These are phyloP conservation scores for Pelargonium cotyledonis DNA, from an alignment of 441 rosid genomes.

Conservation along the genomic window DNA sequence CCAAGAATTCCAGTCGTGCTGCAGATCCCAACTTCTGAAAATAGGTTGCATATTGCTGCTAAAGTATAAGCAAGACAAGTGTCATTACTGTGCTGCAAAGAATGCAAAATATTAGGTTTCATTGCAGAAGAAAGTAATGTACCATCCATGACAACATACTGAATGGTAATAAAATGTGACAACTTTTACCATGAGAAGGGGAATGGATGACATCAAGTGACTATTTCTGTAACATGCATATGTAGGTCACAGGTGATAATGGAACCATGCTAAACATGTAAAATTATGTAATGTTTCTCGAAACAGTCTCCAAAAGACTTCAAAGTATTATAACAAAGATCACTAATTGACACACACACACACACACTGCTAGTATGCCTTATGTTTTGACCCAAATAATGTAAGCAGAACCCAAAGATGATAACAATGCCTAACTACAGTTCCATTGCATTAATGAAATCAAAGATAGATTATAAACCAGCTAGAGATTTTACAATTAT, in stretches of 20 bases:
- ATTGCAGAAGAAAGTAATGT: constrained; percentile 2
- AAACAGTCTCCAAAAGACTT: too few relatives aligned
- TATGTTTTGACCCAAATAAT: neutral
- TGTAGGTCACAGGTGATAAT: neutral
- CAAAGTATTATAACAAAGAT: too few relatives aligned
- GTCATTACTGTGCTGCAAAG: constrained; percentile 80
- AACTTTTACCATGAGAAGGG: neutral
- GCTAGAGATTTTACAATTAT: too few relatives aligned
- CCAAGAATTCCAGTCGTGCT: constrained; percentile 64
- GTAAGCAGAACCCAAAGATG: neutral
- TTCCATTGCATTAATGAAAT: too few relatives aligned
- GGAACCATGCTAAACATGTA: neutral
- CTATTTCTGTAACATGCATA: too few relatives aligned
- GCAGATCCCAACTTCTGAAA: constrained; percentile 80
- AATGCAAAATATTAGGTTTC: constrained; percentile 20
- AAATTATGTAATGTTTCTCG: neutral
- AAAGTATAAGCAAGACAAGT: constrained; percentile 93
- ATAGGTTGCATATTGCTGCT: constrained; percentile 81
- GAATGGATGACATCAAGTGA: neutral
- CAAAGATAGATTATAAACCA: too few relatives aligned
- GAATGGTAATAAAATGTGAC: neutral
- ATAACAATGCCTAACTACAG: neutral
- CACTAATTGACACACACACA: too few relatives aligned
- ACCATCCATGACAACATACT: neutral
- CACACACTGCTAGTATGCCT: too few relatives aligned